A percentile compares a stretch with the other conserved stretches of the same genome.
These are phyloP conservation scores for Nymphaea thermarum DNA, from an alignment of 164 flowering plant species.

Conservation along the genomic window DNA sequence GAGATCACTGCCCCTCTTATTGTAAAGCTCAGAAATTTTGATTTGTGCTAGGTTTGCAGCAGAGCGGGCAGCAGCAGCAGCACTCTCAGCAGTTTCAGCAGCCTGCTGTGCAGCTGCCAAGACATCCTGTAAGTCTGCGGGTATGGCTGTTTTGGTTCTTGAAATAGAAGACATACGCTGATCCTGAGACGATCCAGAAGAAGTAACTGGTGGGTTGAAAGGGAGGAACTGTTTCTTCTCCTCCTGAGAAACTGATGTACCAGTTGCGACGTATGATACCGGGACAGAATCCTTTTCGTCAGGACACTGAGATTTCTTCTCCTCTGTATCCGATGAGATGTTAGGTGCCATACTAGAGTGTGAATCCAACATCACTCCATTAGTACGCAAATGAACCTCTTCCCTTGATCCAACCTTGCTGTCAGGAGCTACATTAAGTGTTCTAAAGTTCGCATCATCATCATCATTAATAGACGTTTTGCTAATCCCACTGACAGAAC, in stretches of 20 bases:
- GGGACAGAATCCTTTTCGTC: not conserved
- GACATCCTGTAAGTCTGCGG: constrained; percentile 75
- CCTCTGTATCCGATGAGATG: not conserved
- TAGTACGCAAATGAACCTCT: not conserved
- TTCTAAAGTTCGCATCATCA: not conserved
- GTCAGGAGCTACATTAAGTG: not conserved
- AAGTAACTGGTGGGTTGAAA: constrained; percentile 4
- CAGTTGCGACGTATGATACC: not conserved
- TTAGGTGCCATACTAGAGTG: not conserved
- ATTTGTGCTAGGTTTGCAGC: constrained; percentile 84
- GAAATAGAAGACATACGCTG: not conserved
- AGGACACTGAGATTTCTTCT: not conserved
- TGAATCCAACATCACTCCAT: not conserved
- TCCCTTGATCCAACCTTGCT: not conserved
- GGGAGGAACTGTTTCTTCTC: not conserved
- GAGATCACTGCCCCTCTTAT: constrained; percentile 24
- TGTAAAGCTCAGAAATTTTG: constrained; percentile 56
- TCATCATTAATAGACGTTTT: not conserved
- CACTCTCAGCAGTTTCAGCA: constrained; percentile 84
- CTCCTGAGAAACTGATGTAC: no score
- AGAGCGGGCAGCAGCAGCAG: constrained; percentile 89
- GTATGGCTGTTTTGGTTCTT: constrained; percentile 21
- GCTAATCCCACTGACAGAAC: not conserved
- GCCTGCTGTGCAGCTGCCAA: constrained; percentile 87
- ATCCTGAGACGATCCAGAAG: not conserved